Base-by-base conservation (phyloP, 2,329 filamentous ascomycete species). In the Aspergillus fumigatiaffinis region DNA sequence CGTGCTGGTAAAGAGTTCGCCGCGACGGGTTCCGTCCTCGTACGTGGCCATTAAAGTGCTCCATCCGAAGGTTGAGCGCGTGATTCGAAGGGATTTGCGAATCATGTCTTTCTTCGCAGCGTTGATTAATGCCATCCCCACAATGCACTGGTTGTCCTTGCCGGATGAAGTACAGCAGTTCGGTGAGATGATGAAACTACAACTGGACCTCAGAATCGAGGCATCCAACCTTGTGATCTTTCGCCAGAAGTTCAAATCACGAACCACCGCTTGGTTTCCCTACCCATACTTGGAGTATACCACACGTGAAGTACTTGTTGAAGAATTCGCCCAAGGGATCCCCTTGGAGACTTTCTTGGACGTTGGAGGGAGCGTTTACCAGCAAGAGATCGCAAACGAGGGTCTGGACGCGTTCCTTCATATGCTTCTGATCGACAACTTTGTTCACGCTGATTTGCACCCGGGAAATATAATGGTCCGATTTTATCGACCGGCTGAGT, bases 391-490 rank as follows among this genome's bases (percentile, higher is more conserved):
- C 61, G 92, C 94, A 3, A 88, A 96, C 57, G 93, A 97, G 77
- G 94, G 94, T 0, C 84, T 99, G 0, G 92, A 99, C 71, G 92
- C 93, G 3, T 99, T 99, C 74, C 77, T 99, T 51, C 91, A 92
- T 68, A 99, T 99, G 94, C 79, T 99, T 17, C 82, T 99, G 12
- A 88, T 99, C 42, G 94, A 99, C 74, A 99, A 99, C 73, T 99
- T 99, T 73, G 88, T 97, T 26, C 94, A 99, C 70, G 93, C 94
- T 4, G 94, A 99, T 71, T 79, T 99, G 29, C 94, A 99, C 71
- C 94, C 94, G 0, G 94, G 94, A 26, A 99, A 99, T 73, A 97
- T 99, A 76, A 97, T 99, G 92, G 93, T 99, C 50, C 91, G 95
- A 61, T 99, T 99, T 78, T 97, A 97, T 76, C 87, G 93, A 68